Evolutionary conservation across 495 filamentous ascomycete genomes (phyloP).

Genomic region (Hypomontagnella submonticulosa): DNA sequence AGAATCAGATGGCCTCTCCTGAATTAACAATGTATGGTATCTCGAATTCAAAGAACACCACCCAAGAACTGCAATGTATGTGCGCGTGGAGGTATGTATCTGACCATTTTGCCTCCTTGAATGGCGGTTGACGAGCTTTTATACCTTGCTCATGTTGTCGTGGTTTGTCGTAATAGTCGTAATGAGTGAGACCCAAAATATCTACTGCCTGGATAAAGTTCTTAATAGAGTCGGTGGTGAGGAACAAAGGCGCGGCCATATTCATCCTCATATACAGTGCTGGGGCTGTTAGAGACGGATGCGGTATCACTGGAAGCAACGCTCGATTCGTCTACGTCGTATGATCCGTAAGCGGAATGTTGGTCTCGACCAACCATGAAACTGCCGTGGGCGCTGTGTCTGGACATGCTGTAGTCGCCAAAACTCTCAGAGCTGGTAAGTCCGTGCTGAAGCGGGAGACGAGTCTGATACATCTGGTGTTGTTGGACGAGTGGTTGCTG

Average conservation of each 20-base stretch:
- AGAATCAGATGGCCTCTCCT: conserved; percentile 24
- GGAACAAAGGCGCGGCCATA: conserved; percentile 53
- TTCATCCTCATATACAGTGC: conserved; percentile 57
- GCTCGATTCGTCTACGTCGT: conserved; percentile 58
- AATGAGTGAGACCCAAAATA: background rate
- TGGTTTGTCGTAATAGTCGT: conserved; percentile 25
- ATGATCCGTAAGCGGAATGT: conserved; percentile 55
- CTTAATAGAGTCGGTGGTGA: conserved; percentile 56
- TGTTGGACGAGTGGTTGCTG: conserved; percentile 48
- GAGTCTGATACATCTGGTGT: conserved; percentile 40
- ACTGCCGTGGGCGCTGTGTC: conserved; percentile 21
- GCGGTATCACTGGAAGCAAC: conserved; percentile 48
- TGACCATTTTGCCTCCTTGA: background rate
- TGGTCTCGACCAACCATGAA: conserved; percentile 36
- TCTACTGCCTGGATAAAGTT: background rate
- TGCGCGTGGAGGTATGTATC: conserved; percentile 5
- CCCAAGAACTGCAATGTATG: conserved; percentile 34
- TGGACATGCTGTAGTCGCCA: conserved; percentile 27
- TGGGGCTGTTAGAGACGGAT: conserved; percentile 48
- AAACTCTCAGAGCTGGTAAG: conserved; percentile 32
- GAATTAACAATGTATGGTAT: conserved; percentile 42
- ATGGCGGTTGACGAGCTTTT: conserved; percentile 4
- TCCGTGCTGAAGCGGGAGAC: conserved; percentile 27
- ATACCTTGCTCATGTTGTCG: conserved; percentile 12
- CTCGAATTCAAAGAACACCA: conserved; percentile 44